Base-by-base conservation (phyloP, 164 flowering plant genomes). In the Sedum album region DNA sequence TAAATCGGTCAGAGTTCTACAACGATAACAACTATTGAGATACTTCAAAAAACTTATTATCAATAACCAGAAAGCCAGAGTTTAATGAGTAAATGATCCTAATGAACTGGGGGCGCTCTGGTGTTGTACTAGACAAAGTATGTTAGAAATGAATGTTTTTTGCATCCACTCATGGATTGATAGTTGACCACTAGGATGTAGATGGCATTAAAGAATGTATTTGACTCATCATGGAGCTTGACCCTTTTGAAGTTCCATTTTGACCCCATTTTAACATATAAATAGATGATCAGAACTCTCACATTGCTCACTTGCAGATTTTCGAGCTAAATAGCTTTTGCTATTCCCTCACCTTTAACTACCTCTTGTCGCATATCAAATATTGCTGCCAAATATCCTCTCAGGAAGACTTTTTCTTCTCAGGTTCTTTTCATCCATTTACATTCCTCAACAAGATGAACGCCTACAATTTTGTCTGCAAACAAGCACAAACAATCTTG, bases 201-300 rank as follows among this genome's bases (percentile, higher is more conserved):
- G 0, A 21, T 4, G 57, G 26, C 8, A 51, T n/a, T 7, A 21
- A 42, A 48, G 2, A 51, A 51, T n/a, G 57, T 51, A 51, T n/a
- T 51, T 21, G 57, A 51, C 26, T 51, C 57, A 51, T 51, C 57
- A 51, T 51, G 26, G 26, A 51, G 57, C 57, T 21, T 51, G 26
- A 21, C 57, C 57, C 57, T 51, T 51, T 1, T n/a, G 57, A 51
- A 51, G 26, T 51, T 44, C 49, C 14, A 44, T 48, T 5, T 48
- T 48, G 57, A 51, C 57, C 57, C n/a, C n/a, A 51, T n/a, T 23
- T 51, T 21, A 51, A 9, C 57, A 51, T 51, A 51, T 51, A 51
- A 51, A 51, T 51, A 51, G 9, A 51, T n/a, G 26, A 51, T 51
- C 57, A n/a, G n/a, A 21, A 8, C 26, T 51, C 57, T 21, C 13